phyloP scores from a whole-genome alignment of 768 basidiomycete genomes.

The Calocybe cyanea region DNA sequence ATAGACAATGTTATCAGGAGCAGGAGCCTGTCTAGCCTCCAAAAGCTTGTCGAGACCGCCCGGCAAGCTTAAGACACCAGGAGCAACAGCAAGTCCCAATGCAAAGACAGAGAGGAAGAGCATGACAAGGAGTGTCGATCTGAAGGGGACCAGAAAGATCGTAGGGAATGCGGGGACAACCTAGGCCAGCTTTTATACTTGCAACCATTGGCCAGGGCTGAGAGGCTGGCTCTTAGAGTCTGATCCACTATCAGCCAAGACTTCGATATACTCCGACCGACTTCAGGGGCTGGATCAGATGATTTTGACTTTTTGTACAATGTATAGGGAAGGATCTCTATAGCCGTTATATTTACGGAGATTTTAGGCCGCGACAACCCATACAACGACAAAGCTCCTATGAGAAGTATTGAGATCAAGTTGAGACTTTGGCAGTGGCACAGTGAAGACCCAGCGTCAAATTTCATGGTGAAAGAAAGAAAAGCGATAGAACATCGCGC shows the following conservation, averaged over 20 bases:
- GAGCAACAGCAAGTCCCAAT: neutral
- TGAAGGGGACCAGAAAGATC: neutral
- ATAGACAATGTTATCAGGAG: conserved; percentile 48
- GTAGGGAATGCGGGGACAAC: neutral
- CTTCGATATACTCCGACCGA: too few species aligned
- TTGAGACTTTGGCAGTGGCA: too few species aligned
- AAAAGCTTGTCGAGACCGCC: conserved; percentile 8
- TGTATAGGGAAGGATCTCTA: neutral
- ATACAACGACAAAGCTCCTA: too few species aligned
- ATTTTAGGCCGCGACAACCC: neutral
- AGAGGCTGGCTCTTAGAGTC: neutral
- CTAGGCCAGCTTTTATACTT: neutral
- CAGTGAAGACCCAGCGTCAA: too few species aligned
- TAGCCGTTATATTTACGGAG: neutral
- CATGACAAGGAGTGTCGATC: neutral
- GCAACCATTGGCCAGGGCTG: neutral
- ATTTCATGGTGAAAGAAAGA: too few species aligned
- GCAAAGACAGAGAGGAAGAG: neutral
- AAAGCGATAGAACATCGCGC: too few species aligned
- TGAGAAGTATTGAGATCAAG: too few species aligned
- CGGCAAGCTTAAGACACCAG: conserved; percentile 1
- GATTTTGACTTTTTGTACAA: neutral
- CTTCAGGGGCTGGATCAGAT: neutral
- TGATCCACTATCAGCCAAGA: too few species aligned
- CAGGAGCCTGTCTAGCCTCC: conserved; percentile 25